Base-by-base conservation (phyloP, 345 rosid genomes). In the Viola odorata region DNA sequence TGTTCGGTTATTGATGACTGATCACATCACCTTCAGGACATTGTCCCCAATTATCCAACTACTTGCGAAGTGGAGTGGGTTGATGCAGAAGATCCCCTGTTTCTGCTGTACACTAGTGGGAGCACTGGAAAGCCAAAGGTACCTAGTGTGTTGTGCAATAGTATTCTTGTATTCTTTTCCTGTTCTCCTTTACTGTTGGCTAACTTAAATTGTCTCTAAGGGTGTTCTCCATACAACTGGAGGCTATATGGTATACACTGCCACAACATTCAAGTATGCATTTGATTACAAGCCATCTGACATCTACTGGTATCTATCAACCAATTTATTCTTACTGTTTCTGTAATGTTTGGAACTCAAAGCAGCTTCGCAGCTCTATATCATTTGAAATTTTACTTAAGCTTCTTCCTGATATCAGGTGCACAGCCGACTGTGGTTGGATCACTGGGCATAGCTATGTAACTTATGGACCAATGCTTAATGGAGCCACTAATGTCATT, bases 401-500 rank as follows among this genome's bases (percentile, higher is more conserved):
- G n/a, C 0, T 63, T 47, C 60, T 65, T 69, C 61, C 13, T 69
- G 54, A 66, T 52, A 57, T 65, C 66, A 94, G 99, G 99, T 94
- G 99, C 78, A 94, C 99, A 41, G 99, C 99, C 71, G 99, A 94
- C 72, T 94, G 99, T 83, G 99, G 99, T 69, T 94, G 99, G 99
- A 90, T 94, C 50, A 94, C 99, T 23, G 99, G 99, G 60, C 99
- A 94, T 70, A 94, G 99, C 73, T 94, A 94, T 67, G 97, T 94
- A 61, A 88, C 97, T 37, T 94, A 94, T 68, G 99, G 99, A 62
- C 99, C 99, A 38, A 69, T 90, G 91, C 99, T 94, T 59, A 94
- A 94, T 78, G 97, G 95, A 74, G 99, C 99, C 47, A 65, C 85
- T 38, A 66, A 68, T 66, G 78, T 94, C 62, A 78, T 94, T 61